Conservation (phyloP, 1,284 basidiomycete species). For the Leccinum solheimii region DNA sequence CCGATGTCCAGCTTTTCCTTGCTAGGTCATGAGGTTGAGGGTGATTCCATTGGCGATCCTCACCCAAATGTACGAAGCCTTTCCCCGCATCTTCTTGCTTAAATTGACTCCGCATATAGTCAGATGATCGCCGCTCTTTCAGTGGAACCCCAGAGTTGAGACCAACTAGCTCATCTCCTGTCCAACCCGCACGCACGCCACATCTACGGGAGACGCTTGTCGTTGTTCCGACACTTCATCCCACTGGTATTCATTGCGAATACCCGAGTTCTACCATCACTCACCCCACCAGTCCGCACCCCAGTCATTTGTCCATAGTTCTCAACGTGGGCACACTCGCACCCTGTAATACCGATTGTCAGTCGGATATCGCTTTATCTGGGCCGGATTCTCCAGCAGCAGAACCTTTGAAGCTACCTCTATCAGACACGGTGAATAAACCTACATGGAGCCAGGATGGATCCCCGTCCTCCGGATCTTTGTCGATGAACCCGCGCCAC, state of each 20-base stretch:
- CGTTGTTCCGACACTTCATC: neutral
- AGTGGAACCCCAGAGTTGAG: constrained; percentile 17
- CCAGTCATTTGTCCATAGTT: neutral
- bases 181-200: constrained; percentile 5
- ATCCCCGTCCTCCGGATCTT: neutral
- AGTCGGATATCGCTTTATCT: constrained; percentile 21
- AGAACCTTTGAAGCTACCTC: constrained; percentile 22
- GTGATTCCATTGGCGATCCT: constrained; percentile 14
- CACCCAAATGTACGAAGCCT: constrained; percentile 18
- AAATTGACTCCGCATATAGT: constrained; percentile 16
- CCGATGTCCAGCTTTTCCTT: constrained; percentile 30
- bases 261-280: constrained; percentile 4
- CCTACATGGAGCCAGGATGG: neutral
- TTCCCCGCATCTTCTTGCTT: neutral
- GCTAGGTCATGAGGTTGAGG: constrained; percentile 19
- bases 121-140: constrained; percentile 7
- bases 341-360: neutral
- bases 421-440: constrained; percentile 30
- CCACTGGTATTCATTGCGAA: neutral
- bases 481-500: neutral
- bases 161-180: constrained; percentile 11
- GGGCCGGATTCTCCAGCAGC: constrained; percentile 23
- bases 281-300: neutral
- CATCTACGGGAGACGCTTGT: neutral
- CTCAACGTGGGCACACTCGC: neutral